Percentiles rank a stretch among this genome's conserved stretches.
These are phyloP conservation scores for Cymodocea nodosa DNA, from an alignment of 116 monocot species.

Conservation along the genomic window DNA sequence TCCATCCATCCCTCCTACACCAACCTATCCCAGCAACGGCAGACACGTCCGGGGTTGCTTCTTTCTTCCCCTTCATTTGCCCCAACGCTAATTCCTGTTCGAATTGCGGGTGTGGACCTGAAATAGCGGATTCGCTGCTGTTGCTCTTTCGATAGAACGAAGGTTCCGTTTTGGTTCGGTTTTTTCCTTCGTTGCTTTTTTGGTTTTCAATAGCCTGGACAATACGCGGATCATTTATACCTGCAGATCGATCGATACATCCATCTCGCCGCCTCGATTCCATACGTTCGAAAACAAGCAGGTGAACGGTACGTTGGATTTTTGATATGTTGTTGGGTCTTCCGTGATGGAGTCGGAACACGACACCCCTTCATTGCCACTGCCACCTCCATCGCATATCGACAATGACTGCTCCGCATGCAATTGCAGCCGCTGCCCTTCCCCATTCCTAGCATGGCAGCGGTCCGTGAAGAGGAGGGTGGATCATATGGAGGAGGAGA, in stretches of 20 bases:
- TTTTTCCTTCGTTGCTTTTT: too few relatives aligned
- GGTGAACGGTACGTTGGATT: background rate
- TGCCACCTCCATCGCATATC: background rate
- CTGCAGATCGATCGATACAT: too few relatives aligned
- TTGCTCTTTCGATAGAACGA: too few relatives aligned
- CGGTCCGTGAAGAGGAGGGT: constrained; percentile 34
- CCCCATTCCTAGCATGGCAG: background rate
- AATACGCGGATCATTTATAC: too few relatives aligned
- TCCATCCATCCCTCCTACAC: background rate
- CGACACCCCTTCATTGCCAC: background rate
- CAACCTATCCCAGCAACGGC: too few relatives aligned
- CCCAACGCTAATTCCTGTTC: background rate
- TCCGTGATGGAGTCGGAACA: constrained; percentile 8
- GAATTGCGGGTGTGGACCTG: too few relatives aligned
- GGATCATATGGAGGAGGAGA: constrained; percentile 1
- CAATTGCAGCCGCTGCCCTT: constrained; percentile 6
- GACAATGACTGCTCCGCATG: constrained; percentile 7
- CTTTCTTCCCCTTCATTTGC: background rate
- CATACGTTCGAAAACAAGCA: background rate
- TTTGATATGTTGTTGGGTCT: background rate
- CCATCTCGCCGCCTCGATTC: background rate
- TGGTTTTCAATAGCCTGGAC: too few relatives aligned
- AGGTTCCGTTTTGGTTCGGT: too few relatives aligned
- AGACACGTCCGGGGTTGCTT: background rate
- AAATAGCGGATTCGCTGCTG: too few relatives aligned